A percentile compares a stretch with the other conserved stretches of the same genome.
phyloP scores from a whole-genome alignment of 2,329 filamentous ascomycete species.

The Calonectria ilicicola region DNA sequence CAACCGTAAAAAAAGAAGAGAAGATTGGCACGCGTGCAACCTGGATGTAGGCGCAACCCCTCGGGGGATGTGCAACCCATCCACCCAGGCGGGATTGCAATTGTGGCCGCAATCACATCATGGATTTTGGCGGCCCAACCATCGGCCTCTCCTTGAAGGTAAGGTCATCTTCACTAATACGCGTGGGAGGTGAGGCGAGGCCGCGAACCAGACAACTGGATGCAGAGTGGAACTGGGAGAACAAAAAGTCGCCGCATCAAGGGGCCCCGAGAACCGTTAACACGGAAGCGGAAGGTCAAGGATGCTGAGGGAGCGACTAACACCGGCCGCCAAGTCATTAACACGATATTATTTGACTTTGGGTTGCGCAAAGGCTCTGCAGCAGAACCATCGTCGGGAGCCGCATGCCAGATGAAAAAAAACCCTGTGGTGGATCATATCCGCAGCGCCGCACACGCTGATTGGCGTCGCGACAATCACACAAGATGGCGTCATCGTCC shows the following conservation, averaged over 20 bases:
- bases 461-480: constrained; percentile 39
- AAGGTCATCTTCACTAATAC: constrained; percentile 4
- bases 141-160: not conserved
- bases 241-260: not conserved
- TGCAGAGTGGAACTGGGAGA: not conserved
- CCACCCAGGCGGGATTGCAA: not conserved
- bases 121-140: not conserved
- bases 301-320: not conserved
- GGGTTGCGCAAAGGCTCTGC: not conserved
- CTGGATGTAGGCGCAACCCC: not conserved
- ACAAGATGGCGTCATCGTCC: constrained; percentile 47
- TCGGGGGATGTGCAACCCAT: not conserved
- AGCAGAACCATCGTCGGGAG: not conserved
- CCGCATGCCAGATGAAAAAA: constrained; percentile 24
- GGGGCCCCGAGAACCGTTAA: not conserved
- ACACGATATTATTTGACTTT: not conserved
- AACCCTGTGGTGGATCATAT: constrained; percentile 26
- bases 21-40: not conserved
- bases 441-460: not conserved
- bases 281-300: constrained; percentile 25
- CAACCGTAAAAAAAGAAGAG: not conserved
- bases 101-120: not conserved
- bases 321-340: constrained; percentile 9
- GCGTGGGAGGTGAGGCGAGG: constrained; percentile 4
- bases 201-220: constrained; percentile 6